Evolutionary conservation across 768 basidiomycete genomes (phyloP).

Genomic region (Termitomyces sp.): DNA sequence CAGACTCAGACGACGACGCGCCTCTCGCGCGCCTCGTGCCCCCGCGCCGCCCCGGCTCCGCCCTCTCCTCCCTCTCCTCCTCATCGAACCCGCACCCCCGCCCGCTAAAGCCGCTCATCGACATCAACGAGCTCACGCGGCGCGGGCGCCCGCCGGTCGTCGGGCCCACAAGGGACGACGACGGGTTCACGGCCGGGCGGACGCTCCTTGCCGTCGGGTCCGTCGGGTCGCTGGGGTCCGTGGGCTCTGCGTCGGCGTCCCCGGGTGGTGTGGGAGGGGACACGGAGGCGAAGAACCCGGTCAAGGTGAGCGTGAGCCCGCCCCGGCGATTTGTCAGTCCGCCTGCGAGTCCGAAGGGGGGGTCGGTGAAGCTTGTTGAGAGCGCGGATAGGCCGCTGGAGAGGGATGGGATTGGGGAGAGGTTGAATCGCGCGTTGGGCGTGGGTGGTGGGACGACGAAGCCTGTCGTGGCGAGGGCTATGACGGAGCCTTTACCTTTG

Average conservation of each 20-base stretch:
- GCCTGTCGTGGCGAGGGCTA: background rate
- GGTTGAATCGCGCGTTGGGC: conserved; percentile 28
- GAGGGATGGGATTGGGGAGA: conserved; percentile 35
- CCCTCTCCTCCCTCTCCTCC: conserved; percentile 38
- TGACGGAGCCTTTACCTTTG: background rate
- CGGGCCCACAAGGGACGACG: conserved; percentile 10
- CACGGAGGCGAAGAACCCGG: conserved; percentile 3
- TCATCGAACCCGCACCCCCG: conserved; percentile 4
- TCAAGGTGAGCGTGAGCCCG: conserved; percentile 17
- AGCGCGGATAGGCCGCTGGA: conserved; percentile 6
- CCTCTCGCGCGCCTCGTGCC: conserved; percentile 59
- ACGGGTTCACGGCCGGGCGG: conserved; percentile 33
- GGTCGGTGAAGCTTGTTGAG: background rate
- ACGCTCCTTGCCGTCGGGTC: conserved; percentile 16
- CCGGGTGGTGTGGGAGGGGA: background rate
- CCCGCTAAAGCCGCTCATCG: conserved; percentile 52
- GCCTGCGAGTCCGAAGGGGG: conserved; percentile 26
- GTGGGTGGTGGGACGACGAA: background rate
- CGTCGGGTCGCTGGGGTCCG: background rate
- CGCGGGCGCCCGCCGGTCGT: background rate
- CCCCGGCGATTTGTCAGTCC: conserved; percentile 32
- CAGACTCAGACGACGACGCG: conserved; percentile 41
- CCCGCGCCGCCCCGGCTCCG: conserved; percentile 64
- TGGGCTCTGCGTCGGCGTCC: background rate
- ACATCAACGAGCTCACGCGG: conserved; percentile 38